Base-by-base conservation (phyloP, 495 filamentous ascomycete genomes). In the Elasticomyces elasticus region DNA sequence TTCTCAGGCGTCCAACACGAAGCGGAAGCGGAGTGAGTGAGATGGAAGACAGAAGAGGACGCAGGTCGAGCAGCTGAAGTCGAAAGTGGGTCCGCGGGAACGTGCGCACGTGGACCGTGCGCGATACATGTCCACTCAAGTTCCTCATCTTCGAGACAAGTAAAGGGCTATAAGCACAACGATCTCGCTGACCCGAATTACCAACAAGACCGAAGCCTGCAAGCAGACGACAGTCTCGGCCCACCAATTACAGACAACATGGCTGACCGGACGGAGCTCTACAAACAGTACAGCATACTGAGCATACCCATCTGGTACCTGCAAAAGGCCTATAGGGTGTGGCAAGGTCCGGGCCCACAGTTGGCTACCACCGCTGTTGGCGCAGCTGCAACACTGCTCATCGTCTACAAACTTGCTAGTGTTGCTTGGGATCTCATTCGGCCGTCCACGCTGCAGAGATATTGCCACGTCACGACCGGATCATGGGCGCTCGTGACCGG, bases 401-500 rank as follows among this genome's bases (percentile, higher is more conserved):
- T 20, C n/a, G 23, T 49, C n/a, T 53, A 53, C 51, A 45, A 35
- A 33, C 23, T 50, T 22, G 43, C 41, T 0, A 22, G 40, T n/a
- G 45, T 45, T 35, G 23, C 30, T 7, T 54, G 55, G 27, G 17
- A 46, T 28, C 37, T 51, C 27, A 13, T 60, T 19, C 51, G 44
- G 13, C 56, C 38, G 35, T 24, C 42, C 22, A 22, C 45, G 35
- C n/a, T 60, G 46, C 51, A 51, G 17, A 45, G n/a, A 37, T 35
- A 35, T 20, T 25, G 56, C 24, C 49, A 40, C 27, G 25, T 15
- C 7, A 23, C 20, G 25, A 40, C 25, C 1, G 53, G 33, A 37
- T 50, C 59, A 3, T 83, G 78, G 78, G 80, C 79, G 5, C 63
- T 84, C 7, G 70, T 83, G 9, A 83, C 80, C 0, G 80, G 80